Evolutionary conservation across 768 basidiomycete species (phyloP), one percentile per base, ranked within the genome.

Genomic region (Pilatotrama ljubarskyi): DNA sequence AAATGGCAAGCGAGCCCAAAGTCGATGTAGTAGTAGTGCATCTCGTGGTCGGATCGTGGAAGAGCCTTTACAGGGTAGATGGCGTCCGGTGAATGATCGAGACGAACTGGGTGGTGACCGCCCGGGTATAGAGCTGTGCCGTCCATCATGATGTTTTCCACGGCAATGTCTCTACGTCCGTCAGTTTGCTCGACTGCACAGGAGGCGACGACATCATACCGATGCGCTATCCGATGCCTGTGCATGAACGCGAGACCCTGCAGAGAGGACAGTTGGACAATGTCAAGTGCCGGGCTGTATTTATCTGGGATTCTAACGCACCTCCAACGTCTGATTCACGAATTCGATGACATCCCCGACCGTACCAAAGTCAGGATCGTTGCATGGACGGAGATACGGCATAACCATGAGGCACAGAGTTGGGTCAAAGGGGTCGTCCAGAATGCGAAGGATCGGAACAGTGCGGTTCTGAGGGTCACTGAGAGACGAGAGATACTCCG

Each of bases 51-150:
- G 18, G 72, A 71, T 25, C 76, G 69, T 1, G 73, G 62, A 9
- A 73, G 59, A 0, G 73, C 72, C 10, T 58, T 44, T 17, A 75
- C 53, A 0, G 64, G 57, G 2, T 71, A 69, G 22, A 74, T 59
- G 3, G 71, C 74, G 55, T 78, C 76, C 0, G 72, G 70, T n/a
- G 76, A 66, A 35, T 61, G 70, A 29, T 71, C 62, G 0, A 68
- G 63, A 7, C 69, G 64, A 10, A 75, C 49, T 1, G 66, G 66
- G 47, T 68, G 66, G 24, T 68, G 54, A 20, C 62, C 66, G 2
- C 56, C 0, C 0, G 66, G 66, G n/a, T 58, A 68, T 10, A 68
- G 35, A 1, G 59, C 38, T 14, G 32, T 46, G 0, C 62, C 66
- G 37, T 68, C 66, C 64, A 68, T 68, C 66, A 68, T 65, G 54